Evolutionary conservation across 1,284 basidiomycete species (phyloP), one percentile per base, ranked within the genome.

Genomic region (Cryptococcus neoformans): DNA sequence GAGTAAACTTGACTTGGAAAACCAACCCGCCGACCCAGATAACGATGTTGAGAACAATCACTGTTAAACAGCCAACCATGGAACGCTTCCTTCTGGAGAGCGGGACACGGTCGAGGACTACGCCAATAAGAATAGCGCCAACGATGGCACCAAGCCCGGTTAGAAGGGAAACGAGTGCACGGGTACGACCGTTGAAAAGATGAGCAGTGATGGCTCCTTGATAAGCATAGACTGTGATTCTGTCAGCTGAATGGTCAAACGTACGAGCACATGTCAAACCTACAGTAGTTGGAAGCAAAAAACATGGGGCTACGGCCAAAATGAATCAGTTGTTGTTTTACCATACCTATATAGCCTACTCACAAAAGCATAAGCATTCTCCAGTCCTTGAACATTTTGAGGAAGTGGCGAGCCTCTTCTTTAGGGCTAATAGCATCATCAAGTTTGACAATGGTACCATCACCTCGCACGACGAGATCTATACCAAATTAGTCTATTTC

Each of bases 111-210:
- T 78, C 76, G 51, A 74, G 67, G 10, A 69, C 45, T 44, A 67
- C 14, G 45, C 76, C 76, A 52, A 78, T 70, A 40, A 70, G 55
- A 48, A 73, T 60, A 12, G 72, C 65, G 12, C 75, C 77, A 17
- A 67, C 37, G 47, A 75, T 71, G 6, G 70, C 63, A 21, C 73
- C 73, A 40, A 69, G 49, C 56, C 66, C 70, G 38, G 60, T 62
- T 17, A 73, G 53, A 10, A 75, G 58, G 6, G 70, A 63, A 10
- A 62, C 58, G 49, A 75, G 68, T 6, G 73, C 69, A 35, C 73
- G 67, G 5, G 70, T 69, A 35, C 72, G 72, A 39, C 62, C 65
- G 53, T 67, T 68, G 63, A 73, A 73, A 44, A 68, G 58, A 59
- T 55, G 58, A 36, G 66, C 59, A 40, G 66, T 68, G 55, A 75